Evolutionary conservation across 352 stramenopile species (phyloP).

Genomic region (Globisporangium uncinulatum): DNA sequence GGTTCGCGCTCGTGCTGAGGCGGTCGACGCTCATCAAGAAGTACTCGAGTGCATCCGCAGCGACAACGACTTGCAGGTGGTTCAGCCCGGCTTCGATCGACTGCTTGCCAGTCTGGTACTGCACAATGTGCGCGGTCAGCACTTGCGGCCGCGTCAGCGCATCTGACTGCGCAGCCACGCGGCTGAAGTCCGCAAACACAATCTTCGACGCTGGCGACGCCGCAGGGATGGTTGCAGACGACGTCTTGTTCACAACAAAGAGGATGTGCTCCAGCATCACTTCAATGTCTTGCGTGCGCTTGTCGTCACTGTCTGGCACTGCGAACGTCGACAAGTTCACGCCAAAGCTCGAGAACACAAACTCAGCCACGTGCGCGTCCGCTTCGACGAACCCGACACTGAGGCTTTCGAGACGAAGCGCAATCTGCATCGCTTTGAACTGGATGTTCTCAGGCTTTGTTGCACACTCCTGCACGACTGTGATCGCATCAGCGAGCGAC

Average conservation of each 20-base stretch:
- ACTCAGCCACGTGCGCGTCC: slow-evolving; percentile 34
- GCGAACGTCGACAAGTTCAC: slow-evolving; percentile 38
- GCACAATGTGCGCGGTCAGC: slow-evolving; percentile 32
- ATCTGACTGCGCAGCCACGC: slow-evolving; percentile 19
- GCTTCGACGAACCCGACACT: slow-evolving; percentile 43
- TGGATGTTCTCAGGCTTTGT: slow-evolving; percentile 41
- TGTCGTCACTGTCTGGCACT: slow-evolving; percentile 35
- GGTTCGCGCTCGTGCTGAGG: slow-evolving; percentile 39
- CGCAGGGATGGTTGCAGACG: slow-evolving; percentile 22
- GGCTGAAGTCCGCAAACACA: slow-evolving; percentile 52
- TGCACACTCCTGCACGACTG: slow-evolving; percentile 35
- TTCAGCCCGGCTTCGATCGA: slow-evolving; percentile 34
- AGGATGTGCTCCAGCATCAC: slow-evolving; percentile 40
- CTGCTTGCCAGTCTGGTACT: slow-evolving; percentile 43
- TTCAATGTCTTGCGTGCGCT: slow-evolving; percentile 44
- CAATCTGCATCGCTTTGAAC: slow-evolving; percentile 49
- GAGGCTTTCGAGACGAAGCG: slow-evolving; percentile 46
- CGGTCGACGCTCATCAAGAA: slow-evolving; percentile 66
- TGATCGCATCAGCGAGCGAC: slow-evolving; percentile 30
- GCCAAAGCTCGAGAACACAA: slow-evolving; percentile 44
- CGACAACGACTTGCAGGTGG: slow-evolving; percentile 40
- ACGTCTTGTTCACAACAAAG: slow-evolving; percentile 42
- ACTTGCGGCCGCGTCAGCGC: slow-evolving; percentile 31
- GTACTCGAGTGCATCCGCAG: slow-evolving; percentile 41
- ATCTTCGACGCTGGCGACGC: slow-evolving; percentile 40